Evolutionary conservation across 2,329 filamentous ascomycete species (phyloP).

Genomic region (Calonectria hawksworthii): DNA sequence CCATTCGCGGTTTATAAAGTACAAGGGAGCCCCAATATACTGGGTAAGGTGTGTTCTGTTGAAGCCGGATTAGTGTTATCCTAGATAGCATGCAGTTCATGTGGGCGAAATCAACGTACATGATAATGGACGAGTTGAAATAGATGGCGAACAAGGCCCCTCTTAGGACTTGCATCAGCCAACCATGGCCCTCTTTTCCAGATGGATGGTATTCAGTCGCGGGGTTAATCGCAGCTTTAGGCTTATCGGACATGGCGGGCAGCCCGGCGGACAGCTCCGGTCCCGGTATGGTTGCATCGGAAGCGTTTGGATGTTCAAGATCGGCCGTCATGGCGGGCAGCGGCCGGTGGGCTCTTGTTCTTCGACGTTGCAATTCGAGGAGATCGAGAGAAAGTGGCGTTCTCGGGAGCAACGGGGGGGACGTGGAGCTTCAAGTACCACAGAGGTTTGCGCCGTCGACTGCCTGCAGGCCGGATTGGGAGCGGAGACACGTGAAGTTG

Average conservation of each 20-base stretch:
- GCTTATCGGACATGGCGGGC: constrained; percentile 38
- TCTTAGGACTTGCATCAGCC: constrained; percentile 64
- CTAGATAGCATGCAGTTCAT: not conserved
- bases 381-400: not conserved
- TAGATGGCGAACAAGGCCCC: constrained; percentile 66
- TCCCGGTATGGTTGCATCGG: constrained; percentile 47
- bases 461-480: not conserved
- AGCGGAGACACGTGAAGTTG: constrained; percentile 19
- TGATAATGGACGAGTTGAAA: constrained; percentile 63
- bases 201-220: constrained; percentile 62
- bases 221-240: constrained; percentile 17
- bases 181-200: constrained; percentile 67
- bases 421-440: constrained; percentile 14
- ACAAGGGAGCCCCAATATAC: constrained; percentile 81
- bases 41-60: constrained; percentile 78
- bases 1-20: constrained; percentile 80
- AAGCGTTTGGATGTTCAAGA: constrained; percentile 35
- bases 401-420: not conserved
- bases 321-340: constrained; percentile 43
- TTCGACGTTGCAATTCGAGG: constrained; percentile 10
- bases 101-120: constrained; percentile 56
- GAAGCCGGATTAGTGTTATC: constrained; percentile 24
- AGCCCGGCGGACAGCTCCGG: constrained; percentile 47
- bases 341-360: not conserved
- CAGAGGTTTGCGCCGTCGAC: not conserved